Base-by-base conservation (phyloP, 371 early-diverging fungal genomes). In the Mortierella sp. region DNA sequence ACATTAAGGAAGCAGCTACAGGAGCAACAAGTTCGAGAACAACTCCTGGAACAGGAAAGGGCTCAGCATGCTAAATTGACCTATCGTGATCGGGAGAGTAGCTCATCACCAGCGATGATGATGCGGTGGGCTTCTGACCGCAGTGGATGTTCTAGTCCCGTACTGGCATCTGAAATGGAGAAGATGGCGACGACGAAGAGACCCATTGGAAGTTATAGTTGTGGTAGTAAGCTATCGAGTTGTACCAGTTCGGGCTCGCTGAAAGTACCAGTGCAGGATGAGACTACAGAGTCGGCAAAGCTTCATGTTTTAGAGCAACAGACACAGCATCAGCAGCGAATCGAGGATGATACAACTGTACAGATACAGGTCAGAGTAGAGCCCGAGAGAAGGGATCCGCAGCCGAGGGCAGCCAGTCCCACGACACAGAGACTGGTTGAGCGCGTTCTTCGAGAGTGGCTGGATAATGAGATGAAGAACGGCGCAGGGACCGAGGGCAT, bases 361-460 rank as follows among this genome's bases (percentile, higher is more conserved):
- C 60, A 58, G 17, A 24, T 58, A 1, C 27, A 27, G 9, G 30
- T 51, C 2, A 17, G 31, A 5, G 15, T 39, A 0, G 52, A 27
- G n/a, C 39, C 52, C 6, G 46, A 47, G n/a, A 23, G 39, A 12
- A 19, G 28, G 49, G 48, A 42, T 5, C 23, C 44, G 12, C 49
- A 44, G 11, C 46, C 55, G 15, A 64, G 68, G n/a, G 43, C 70
- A 21, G 56, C 69, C 6, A 73, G 72, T 37, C 72, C 72, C 27
- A 72, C 73, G 17, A 72, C 69, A 6, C 55, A 60, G 61, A 37
- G 73, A 24, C 58, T 68, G 26, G 79, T 85, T 1, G 82, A 80
- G 26, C 81, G 87, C 0, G 82, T 86, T 11, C 55, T 86, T n/a
- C 75, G 83, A 19, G 83, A 88, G 32, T 88, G 88, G 86, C 43